Evolutionary conservation across 1,284 basidiomycete genomes (phyloP), one percentile per base, ranked within the genome.

Genomic region (Moesziomyces sp.): DNA sequence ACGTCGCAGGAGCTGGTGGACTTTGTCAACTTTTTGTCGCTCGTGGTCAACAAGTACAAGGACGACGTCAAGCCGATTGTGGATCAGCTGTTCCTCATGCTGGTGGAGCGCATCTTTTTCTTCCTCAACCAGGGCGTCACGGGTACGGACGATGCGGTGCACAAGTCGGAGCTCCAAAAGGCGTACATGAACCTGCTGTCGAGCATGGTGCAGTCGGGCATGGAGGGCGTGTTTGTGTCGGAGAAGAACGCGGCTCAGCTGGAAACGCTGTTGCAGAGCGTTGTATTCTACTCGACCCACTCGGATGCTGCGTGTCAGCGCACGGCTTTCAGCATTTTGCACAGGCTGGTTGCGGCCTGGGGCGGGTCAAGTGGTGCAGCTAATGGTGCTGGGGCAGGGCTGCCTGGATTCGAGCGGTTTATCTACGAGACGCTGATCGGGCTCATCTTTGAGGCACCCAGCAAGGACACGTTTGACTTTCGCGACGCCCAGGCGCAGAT

Each of bases 371-470:
- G 76, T 28, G 58, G 60, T 44, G 45, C 46, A 16, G 49, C 67
- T 13, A 78, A 78, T 53, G 58, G 58, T 84, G 9, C 28, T 18
- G 19, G 21, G 5, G 24, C 44, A 16, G 16, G 16, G 7, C 38
- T 99, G 28, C 93, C 93, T 14, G 96, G 96, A 1, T 99, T 98
- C 82, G 94, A 97, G 77, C 88, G 89, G 14, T 97, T 97, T 83
- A 88, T 97, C 52, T 99, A 99, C 84, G 92, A 96, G 74, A 89
- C 91, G 10, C 86, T 97, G 45, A 87, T 98, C 52, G 93, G 93
- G 5, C 86, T 91, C 1, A 91, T 91, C 35, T 97, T 99, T 83
- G 88, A 90, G 23, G 90, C 97, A 5, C 90, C 94, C 0, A 90
- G 92, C 13, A 87, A 89, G 23, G 89, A 91, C 0, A 88, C 90